A percentile compares a stretch with the other conserved stretches of the same genome.
Evolutionary conservation across 176 grass and related monocot species (phyloP).

Genomic region (Themeda triandra): DNA sequence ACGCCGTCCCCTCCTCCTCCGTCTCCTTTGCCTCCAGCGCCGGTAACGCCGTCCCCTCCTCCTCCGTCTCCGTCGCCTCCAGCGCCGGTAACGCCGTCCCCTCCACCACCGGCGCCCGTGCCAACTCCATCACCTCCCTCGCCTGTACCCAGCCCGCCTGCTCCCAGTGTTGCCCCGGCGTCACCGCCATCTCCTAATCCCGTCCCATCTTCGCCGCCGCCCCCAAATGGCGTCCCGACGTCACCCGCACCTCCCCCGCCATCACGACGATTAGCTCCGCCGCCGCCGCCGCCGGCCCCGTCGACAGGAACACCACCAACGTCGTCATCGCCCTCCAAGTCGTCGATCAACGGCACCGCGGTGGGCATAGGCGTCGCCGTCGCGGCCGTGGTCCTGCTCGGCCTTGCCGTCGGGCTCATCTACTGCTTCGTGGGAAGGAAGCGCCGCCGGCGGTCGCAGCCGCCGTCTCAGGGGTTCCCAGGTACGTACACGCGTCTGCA

Average conservation of each 20-base stretch:
- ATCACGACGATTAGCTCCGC: too few relatives aligned
- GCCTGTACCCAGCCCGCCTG: neutral
- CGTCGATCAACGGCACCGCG: neutral
- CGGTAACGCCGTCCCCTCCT: constrained; percentile 3
- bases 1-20: constrained; percentile 11
- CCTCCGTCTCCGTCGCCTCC: constrained; percentile 17
- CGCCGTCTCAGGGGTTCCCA: neutral
- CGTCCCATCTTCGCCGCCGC: neutral
- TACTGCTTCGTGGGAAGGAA: constrained; percentile 29
- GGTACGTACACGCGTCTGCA: constrained; percentile 3
- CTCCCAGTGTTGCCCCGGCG: neutral
- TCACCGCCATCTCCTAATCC: constrained; percentile 1
- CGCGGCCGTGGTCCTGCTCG: constrained; percentile 23
- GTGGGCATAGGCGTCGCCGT: constrained; percentile 45
- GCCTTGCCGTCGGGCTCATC: constrained; percentile 32
- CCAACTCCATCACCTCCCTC: neutral
- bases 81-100: neutral
- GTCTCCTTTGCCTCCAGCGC: neutral
- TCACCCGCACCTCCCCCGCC: constrained; percentile 1
- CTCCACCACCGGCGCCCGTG: neutral
- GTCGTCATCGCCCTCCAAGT: neutral
- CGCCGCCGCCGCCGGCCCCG: constrained; percentile 25
- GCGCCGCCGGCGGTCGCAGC: constrained; percentile 1
- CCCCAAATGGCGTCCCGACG: neutral
- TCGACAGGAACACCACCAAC: neutral